Percentiles rank a stretch among this genome's conserved stretches.
Conservation (phyloP, 2,329 filamentous ascomycete species). For the Coniochaeta hoffmannii region DNA sequence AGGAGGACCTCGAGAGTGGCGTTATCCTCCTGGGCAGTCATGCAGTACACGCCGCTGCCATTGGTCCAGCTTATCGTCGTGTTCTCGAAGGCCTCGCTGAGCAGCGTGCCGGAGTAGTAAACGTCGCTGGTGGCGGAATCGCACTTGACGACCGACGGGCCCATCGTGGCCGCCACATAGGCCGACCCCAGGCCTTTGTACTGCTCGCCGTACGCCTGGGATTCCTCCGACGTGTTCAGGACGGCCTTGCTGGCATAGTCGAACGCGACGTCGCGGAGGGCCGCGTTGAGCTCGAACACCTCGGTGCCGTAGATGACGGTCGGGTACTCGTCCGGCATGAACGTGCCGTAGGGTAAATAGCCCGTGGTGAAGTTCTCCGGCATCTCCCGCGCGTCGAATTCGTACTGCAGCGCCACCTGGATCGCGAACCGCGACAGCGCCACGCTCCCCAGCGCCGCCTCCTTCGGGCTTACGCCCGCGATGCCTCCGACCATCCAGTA, state of each 20-base stretch:
- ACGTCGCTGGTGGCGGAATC: constrained; percentile 65
- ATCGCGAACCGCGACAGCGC: constrained; percentile 63
- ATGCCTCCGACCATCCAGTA: constrained; percentile 71
- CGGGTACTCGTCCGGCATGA: constrained; percentile 49
- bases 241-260: constrained; percentile 41
- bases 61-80: constrained; percentile 59
- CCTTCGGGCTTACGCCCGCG: constrained; percentile 64
- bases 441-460: constrained; percentile 58
- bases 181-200: constrained; percentile 36
- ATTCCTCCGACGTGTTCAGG: constrained; percentile 41
- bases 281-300: constrained; percentile 58
- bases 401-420: constrained; percentile 69
- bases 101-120: constrained; percentile 57
- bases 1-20: constrained; percentile 60
- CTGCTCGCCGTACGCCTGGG: constrained; percentile 44
- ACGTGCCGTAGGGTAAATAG: constrained; percentile 58
- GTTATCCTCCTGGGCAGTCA: constrained; percentile 67
- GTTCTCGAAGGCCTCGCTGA: constrained; percentile 58
- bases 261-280: constrained; percentile 46
- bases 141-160: constrained; percentile 54
- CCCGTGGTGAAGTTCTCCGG: constrained; percentile 58
- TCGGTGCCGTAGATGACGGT: constrained; percentile 58
- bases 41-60: constrained; percentile 60
- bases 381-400: constrained; percentile 64
- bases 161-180: constrained; percentile 33